Conservation (phyloP, 225 moss, liverwort and hornwort species). For the Sphagnum tenellum region DNA sequence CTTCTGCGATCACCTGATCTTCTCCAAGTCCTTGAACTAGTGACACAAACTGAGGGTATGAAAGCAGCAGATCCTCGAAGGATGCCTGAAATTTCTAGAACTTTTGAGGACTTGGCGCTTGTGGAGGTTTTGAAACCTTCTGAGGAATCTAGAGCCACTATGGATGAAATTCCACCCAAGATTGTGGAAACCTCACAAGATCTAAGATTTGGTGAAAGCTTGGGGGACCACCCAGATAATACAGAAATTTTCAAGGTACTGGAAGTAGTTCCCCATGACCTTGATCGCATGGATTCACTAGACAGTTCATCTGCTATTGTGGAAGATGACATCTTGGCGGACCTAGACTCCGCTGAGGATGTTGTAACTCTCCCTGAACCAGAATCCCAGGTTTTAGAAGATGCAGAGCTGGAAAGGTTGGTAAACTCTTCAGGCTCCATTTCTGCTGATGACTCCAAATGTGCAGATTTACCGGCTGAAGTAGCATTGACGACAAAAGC, state of each 20-base stretch:
- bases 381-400: slow-evolving; percentile 17
- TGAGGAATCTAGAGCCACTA: no score
- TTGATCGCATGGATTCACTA: slow-evolving; percentile 1
- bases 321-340: slow-evolving; percentile 9
- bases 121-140: no score
- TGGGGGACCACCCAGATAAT: background rate
- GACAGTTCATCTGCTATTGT: slow-evolving; percentile 2
- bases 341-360: slow-evolving; percentile 5
- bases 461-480: slow-evolving; percentile 11
- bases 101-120: no score
- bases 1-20: slow-evolving; percentile 8
- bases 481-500: slow-evolving; percentile 4
- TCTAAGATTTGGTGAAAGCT: no score
- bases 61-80: no score
- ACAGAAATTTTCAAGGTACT: slow-evolving; percentile 2
- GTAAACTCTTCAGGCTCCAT: slow-evolving; percentile 17
- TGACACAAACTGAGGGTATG: no score
- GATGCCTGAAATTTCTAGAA: no score
- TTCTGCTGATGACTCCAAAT: slow-evolving; percentile 5
- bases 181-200: no score
- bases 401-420: slow-evolving; percentile 10
- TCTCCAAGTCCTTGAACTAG: slow-evolving; percentile 5
- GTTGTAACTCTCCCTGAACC: slow-evolving; percentile 17
- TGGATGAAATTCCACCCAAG: no score
- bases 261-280: slow-evolving; percentile 2